Evolutionary conservation across 352 stramenopile species (phyloP), one percentile per base, ranked within the genome.

Genomic region (Sclerospora graminicola): DNA sequence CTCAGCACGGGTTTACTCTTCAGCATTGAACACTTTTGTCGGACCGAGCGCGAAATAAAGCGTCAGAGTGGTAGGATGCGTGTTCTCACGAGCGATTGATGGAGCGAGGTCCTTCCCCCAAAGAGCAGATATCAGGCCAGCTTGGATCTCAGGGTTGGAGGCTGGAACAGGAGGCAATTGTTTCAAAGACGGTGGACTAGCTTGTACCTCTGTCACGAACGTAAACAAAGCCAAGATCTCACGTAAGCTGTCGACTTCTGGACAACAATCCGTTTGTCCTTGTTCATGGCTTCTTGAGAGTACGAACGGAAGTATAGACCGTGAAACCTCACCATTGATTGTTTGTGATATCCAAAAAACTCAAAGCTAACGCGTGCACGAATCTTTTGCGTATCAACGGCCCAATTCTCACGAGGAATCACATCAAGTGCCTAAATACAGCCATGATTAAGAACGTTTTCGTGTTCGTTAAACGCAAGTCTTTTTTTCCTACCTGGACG

Each of bases 1-100:
- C 45, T 34, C 31, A n/a, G 50, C 45, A 40, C 48, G 37, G 6
- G 41, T 8, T 4, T 34, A 54, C 3, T 21, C 21, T 10, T 56
- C 56, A 8, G 35, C 14, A 13, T 74, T 63, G 18, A 58, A 55
- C 8, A 73, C 53, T 14, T 58, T 54, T 21, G 71, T 71, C 15
- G 70, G 71, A 1, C 77, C 77, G 8, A 86, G 48, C 6, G 66
- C 80, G 47, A 89, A 87, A 37, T 72, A 77, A 11, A 89, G 41
- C 4, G 64, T 69, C 8, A 76, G 23, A 15, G 33, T 37, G 41
- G 34, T 27, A 21, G 54, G 29, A 18, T 48, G 27, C 4, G 40
- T 28, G 1, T 24, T 26, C 1, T 46, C 21, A 4, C 13, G 19
- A 32, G 37, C 19, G 13, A 86, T 31, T 13, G 63, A 70, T 45